Base-by-base conservation (phyloP, 1,139 yeast species). In the Zhuliangozyma blackwelliae region DNA sequence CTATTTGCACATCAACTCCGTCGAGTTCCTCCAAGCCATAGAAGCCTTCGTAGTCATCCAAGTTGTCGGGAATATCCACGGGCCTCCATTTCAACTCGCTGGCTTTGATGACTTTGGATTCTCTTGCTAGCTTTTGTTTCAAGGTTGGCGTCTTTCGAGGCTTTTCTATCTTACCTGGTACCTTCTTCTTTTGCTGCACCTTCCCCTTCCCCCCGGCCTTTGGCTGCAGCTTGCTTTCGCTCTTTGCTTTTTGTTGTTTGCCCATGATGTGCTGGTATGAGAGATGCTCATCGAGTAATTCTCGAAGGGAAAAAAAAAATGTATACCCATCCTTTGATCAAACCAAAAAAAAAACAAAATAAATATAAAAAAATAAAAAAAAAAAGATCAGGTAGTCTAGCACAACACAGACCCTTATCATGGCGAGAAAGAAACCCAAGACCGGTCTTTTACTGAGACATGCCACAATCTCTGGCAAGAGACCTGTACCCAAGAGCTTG, bases 21-120 rank as follows among this genome's bases (percentile, higher is more conserved):
- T 89, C 97, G 37, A 92, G 75, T 57, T 92, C 98, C 58, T 92
- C 97, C 30, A 92, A 63, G 0, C 97, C 98, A 59, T 80, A 87
- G 48, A 89, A 82, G 0, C 97, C 97, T 50, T 84, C 90, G 54
- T 84, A 85, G 57, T 87, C 95, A 41, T 82, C 96, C 42, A 87
- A 59, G 28, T 88, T 82, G 46, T 86, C 92, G 5, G 95, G 92
- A 34, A 92, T 75, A 2, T 82, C 84, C 10, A 88, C 95, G 5
- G 80, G 61, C 49, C 83, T 84, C 98, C 98, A 92, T 16, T 66
- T 63, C 45, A 84, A 63, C 25, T 68, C 69, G 46, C 73, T 73
- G 2, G 76, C 73, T 33, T 65, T 62, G 12, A 82, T 77, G 11
- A 70, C 53, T 43, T 69, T 72, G 13, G 69, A 60, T 33, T 59